Evolutionary conservation across 2,329 filamentous ascomycete genomes (phyloP).

Genomic region (Beauveria sp.): DNA sequence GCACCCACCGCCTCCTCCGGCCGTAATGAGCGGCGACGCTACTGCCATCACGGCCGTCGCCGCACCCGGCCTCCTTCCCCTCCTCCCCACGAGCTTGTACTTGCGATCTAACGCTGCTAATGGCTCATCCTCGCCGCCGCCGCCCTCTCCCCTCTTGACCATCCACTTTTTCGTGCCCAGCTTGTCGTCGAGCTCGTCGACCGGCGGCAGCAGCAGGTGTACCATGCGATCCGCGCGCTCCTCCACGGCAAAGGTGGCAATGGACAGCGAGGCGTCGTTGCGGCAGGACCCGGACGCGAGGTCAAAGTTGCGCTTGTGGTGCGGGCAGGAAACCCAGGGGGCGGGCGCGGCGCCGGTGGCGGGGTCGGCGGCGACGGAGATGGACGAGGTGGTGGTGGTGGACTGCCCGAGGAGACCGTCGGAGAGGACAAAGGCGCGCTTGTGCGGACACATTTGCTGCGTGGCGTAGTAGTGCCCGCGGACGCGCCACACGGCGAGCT

Average conservation of each 20-base stretch:
- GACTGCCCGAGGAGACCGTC: constrained; percentile 77
- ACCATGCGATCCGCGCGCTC: constrained; percentile 66
- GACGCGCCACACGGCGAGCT: constrained; percentile 80
- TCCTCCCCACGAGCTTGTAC: constrained; percentile 35
- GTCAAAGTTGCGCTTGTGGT: constrained; percentile 86
- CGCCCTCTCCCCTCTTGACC: constrained; percentile 62
- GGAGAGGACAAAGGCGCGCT: constrained; percentile 79
- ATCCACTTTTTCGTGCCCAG: constrained; percentile 74
- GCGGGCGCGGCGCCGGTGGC: constrained; percentile 19
- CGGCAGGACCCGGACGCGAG: constrained; percentile 64
- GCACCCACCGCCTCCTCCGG: constrained; percentile 16
- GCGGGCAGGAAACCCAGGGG: constrained; percentile 81
- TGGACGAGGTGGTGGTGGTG: constrained; percentile 14
- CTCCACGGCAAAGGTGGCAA: constrained; percentile 75
- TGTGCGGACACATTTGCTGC: constrained; percentile 94
- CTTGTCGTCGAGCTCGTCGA: constrained; percentile 71
- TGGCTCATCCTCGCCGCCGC: constrained; percentile 24
- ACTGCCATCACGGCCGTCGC: constrained; percentile 31
- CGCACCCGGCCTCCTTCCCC: constrained; percentile 34
- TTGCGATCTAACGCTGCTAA: constrained; percentile 39
- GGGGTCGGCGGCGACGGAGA: constrained; percentile 8
- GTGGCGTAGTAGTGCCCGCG: constrained; percentile 74
- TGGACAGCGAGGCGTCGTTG: constrained; percentile 67
- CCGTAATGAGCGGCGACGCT: constrained; percentile 26
- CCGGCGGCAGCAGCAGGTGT: constrained; percentile 71